A percentile compares a stretch with the other conserved stretches of the same genome.
These are phyloP conservation scores for Scenedesmus sp. DNA, from an alignment of 163 green algal genomes.

Conservation along the genomic window DNA sequence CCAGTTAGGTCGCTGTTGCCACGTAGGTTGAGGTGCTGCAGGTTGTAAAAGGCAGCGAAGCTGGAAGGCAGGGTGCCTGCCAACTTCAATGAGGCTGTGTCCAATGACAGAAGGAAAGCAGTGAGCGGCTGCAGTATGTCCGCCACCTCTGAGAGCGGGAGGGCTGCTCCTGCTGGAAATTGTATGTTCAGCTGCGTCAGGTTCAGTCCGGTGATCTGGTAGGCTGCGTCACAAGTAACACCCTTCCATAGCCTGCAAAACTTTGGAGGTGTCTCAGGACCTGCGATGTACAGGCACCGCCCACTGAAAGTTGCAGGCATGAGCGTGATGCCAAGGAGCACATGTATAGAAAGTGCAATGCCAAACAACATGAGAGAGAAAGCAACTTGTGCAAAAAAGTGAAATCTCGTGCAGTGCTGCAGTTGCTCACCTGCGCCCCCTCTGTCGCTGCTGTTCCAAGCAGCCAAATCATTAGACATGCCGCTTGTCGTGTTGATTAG, in stretches of 20 bases:
- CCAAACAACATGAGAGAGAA: too few species aligned
- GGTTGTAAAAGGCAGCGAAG: not conserved
- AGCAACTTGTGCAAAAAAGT: too few species aligned
- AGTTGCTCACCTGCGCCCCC: not conserved
- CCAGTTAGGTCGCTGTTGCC: not conserved
- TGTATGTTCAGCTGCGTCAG: not conserved
- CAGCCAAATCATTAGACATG: not conserved
- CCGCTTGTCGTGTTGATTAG: not conserved
- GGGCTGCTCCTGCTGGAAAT: not conserved
- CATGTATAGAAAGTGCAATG: too few species aligned
- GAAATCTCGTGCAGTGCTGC: too few species aligned
- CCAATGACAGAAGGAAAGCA: not conserved
- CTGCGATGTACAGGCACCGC: not conserved
- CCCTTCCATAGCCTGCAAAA: not conserved
- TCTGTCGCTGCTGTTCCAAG: not conserved
- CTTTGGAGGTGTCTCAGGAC: not conserved
- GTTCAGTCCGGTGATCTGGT: not conserved
- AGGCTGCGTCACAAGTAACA: not conserved
- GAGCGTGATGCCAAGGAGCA: too few species aligned
- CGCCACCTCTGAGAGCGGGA: not conserved
- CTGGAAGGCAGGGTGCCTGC: too few species aligned
- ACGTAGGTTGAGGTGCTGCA: not conserved
- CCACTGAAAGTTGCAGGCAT: too few species aligned
- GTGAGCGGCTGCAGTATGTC: not conserved
- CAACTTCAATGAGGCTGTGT: not conserved